Percentiles rank a stretch among this genome's conserved stretches.
These are phyloP conservation scores for Penicillium carneum DNA, from an alignment of 2,329 filamentous ascomycete genomes.

Conservation along the genomic window DNA sequence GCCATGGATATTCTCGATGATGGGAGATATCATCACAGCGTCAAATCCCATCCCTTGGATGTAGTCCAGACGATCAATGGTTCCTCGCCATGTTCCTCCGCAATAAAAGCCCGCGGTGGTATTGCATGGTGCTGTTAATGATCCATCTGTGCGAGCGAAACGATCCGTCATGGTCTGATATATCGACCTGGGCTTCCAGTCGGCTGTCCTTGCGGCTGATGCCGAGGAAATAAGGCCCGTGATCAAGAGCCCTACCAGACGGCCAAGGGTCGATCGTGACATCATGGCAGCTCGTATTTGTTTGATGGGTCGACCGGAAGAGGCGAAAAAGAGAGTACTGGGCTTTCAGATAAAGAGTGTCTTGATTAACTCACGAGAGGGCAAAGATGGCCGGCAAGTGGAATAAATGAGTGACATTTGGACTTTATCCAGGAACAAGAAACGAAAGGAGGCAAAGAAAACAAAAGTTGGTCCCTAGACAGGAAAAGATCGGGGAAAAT, in stretches of 20 bases:
- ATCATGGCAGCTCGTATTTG: slow-evolving; percentile 22
- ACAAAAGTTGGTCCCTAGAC: not conserved
- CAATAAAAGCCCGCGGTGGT: slow-evolving; percentile 52
- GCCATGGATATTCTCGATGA: slow-evolving; percentile 51
- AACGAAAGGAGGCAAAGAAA: slow-evolving; percentile 2
- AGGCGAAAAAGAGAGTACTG: not conserved
- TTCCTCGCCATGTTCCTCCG: slow-evolving; percentile 60
- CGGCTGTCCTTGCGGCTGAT: slow-evolving; percentile 37
- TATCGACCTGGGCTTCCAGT: slow-evolving; percentile 54
- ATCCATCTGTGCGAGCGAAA: slow-evolving; percentile 54
- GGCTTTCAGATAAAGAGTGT: not conserved
- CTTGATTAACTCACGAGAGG: not conserved
- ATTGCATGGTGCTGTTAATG: slow-evolving; percentile 43
- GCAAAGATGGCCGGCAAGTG: not conserved
- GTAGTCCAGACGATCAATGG: slow-evolving; percentile 59
- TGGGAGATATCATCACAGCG: slow-evolving; percentile 56
- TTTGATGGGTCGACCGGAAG: not conserved
- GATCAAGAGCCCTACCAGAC: slow-evolving; percentile 5
- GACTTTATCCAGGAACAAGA: not conserved
- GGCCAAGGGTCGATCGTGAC: slow-evolving; percentile 6
- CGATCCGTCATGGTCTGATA: slow-evolving; percentile 59
- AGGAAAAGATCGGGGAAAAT: slow-evolving; percentile 7
- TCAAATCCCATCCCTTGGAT: slow-evolving; percentile 60
- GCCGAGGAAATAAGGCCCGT: slow-evolving; percentile 20
- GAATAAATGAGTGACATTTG: slow-evolving; percentile 18